A percentile compares a stretch with the other conserved stretches of the same genome.
Evolutionary conservation across 805 yeast species (phyloP).

Genomic region (Sungouiella thailandica): DNA sequence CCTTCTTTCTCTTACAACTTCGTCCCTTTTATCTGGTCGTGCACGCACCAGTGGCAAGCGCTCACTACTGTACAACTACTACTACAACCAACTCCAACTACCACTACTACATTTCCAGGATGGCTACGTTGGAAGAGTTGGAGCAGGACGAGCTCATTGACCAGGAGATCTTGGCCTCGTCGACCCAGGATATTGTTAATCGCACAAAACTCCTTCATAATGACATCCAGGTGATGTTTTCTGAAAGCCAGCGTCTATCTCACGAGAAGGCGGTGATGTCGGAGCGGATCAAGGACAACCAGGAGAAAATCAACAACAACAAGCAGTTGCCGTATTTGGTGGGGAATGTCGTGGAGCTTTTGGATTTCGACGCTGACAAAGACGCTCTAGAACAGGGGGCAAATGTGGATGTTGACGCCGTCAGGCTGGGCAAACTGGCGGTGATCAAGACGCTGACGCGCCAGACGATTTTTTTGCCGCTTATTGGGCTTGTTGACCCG

Average conservation of each 20-base stretch:
- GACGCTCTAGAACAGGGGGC: conserved; percentile 90
- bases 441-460: conserved; percentile 96
- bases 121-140: conserved; percentile 85
- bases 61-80: background rate
- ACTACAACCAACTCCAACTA: background rate
- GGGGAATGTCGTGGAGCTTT: conserved; percentile 91
- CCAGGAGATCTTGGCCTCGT: conserved; percentile 70
- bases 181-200: conserved; percentile 79
- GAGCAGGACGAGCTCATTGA: conserved; percentile 68
- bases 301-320: conserved; percentile 92
- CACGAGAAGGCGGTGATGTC: conserved; percentile 93
- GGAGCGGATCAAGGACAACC: conserved; percentile 91
- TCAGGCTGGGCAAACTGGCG: conserved; percentile 93
- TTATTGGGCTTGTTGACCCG: conserved; percentile 93
- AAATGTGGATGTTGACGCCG: conserved; percentile 85
- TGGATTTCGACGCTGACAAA: conserved; percentile 81
- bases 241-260: conserved; percentile 82
- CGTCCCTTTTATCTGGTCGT: no score
- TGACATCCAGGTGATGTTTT: conserved; percentile 90
- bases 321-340: conserved; percentile 94
- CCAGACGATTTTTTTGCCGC: conserved; percentile 93
- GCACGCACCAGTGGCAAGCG: conserved; percentile 3
- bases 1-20: no score
- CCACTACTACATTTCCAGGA: conserved; percentile 17
- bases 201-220: conserved; percentile 87